These are phyloP conservation scores for Aspergillus leporis DNA, from an alignment of 495 filamentous ascomycete species.

Conservation along the genomic window DNA sequence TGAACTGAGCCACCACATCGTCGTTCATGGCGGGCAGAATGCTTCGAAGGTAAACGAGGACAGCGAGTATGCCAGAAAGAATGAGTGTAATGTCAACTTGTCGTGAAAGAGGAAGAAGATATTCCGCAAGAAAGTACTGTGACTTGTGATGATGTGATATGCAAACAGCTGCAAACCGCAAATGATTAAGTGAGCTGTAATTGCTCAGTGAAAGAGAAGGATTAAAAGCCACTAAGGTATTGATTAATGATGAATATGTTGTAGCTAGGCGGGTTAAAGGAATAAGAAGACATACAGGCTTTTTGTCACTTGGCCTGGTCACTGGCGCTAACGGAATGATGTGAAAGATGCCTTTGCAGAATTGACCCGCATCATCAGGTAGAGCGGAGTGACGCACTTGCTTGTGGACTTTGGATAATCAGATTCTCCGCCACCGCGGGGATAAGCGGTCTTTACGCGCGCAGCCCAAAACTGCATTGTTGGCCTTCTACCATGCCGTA, in stretches of 20 bases:
- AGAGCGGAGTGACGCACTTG: conserved; percentile 21
- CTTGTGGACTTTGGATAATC: conserved; percentile 2
- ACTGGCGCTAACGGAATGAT: background rate
- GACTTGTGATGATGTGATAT: conserved; percentile 26
- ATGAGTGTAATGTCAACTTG: conserved; percentile 3
- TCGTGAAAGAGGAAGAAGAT: conserved; percentile 4
- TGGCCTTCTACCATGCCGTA: background rate
- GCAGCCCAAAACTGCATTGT: background rate
- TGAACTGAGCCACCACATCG: conserved; percentile 51
- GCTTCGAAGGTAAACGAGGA: conserved; percentile 6
- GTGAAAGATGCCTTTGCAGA: background rate
- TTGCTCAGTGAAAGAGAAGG: background rate
- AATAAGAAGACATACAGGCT: background rate
- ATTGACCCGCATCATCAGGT: background rate
- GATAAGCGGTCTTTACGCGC: background rate
- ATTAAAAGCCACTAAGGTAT: background rate
- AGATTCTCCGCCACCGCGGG: conserved; percentile 10
- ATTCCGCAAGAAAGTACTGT: conserved; percentile 4
- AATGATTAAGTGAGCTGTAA: conserved; percentile 1
- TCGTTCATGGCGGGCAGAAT: conserved; percentile 62
- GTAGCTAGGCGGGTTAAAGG: background rate
- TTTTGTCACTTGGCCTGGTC: background rate
- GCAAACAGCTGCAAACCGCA: conserved; percentile 43
- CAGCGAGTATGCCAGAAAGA: background rate
- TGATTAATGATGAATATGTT: conserved; percentile 8